Conservation (phyloP, 1,284 basidiomycete genomes). For the Phylloporus sp. region DNA sequence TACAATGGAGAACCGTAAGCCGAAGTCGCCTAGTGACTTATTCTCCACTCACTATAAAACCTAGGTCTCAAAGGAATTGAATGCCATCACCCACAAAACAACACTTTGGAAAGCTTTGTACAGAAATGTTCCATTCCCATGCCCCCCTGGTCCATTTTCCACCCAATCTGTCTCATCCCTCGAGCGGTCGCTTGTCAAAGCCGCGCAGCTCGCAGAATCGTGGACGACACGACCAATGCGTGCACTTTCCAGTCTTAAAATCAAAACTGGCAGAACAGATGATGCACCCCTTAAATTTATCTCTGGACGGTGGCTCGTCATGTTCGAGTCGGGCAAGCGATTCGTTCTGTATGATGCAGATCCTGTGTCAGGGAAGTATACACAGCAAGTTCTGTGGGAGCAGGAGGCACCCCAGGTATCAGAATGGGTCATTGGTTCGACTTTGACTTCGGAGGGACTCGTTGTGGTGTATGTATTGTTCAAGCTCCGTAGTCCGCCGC, state of each 20-base stretch:
- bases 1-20: slow-evolving; percentile 1
- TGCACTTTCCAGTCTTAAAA: neutral
- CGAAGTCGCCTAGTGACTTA: neutral
- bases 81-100: neutral
- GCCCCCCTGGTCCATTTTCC: neutral
- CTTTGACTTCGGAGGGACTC: neutral
- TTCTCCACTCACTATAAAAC: neutral
- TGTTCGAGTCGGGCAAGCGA: neutral
- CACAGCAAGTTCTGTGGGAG: neutral
- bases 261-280: neutral
- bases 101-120: slow-evolving; percentile 12
- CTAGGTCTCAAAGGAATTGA: slow-evolving; percentile 6
- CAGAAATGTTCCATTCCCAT: neutral
- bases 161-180: neutral
- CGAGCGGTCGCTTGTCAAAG: slow-evolving; percentile 4
- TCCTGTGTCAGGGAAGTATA: neutral
- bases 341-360: slow-evolving; percentile 10
- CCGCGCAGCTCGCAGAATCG: slow-evolving; percentile 5
- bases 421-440: neutral
- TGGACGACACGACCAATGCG: slow-evolving; percentile 9
- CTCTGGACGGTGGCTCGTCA: slow-evolving; percentile 11
- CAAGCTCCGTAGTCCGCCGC: no score
- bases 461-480: neutral
- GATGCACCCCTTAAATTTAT: neutral
- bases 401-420: neutral